Evolutionary conservation across 352 stramenopile species (phyloP).

Genomic region (Globisporangium recalcitrans): DNA sequence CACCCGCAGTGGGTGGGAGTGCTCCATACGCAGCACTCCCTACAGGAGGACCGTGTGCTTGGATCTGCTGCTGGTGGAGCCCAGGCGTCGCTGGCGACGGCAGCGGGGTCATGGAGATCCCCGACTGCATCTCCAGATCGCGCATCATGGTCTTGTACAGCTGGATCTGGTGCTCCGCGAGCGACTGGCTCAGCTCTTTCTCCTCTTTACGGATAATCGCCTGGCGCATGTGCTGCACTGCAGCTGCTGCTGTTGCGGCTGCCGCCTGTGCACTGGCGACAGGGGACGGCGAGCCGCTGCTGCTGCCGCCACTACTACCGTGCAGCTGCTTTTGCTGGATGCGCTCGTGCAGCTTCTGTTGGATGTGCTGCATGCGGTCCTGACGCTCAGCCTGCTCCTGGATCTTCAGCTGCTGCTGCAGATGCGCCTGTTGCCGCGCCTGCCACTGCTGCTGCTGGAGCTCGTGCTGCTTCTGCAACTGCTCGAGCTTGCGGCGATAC

Average conservation of each 20-base stretch:
- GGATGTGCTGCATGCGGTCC: constrained; percentile 37
- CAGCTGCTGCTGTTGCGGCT: not conserved
- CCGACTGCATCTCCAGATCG: constrained; percentile 35
- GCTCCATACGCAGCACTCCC: constrained; percentile 15
- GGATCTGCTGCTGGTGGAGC: not conserved
- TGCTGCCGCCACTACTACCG: not conserved
- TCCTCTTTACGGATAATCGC: constrained; percentile 10
- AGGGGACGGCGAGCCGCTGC: not conserved
- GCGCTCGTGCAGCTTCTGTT: constrained; percentile 33
- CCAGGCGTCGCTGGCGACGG: constrained; percentile 10
- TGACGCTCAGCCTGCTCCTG: constrained; percentile 14
- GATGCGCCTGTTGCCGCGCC: constrained; percentile 15
- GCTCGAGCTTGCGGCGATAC: constrained; percentile 33
- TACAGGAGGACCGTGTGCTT: constrained; percentile 24
- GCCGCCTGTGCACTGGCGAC: not conserved
- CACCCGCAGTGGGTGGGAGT: constrained; percentile 8
- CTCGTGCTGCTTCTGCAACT: constrained; percentile 21
- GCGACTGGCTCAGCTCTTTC: constrained; percentile 16
- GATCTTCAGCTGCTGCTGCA: constrained; percentile 13
- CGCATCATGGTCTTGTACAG: constrained; percentile 37
- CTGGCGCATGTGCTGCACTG: constrained; percentile 9
- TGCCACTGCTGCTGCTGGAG: constrained; percentile 10
- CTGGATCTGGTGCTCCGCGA: constrained; percentile 22
- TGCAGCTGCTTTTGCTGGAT: constrained; percentile 25
- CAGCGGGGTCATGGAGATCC: constrained; percentile 8